Evolutionary conservation across 306 rosid species (phyloP).

Genomic region (Fragaria ananassa): DNA sequence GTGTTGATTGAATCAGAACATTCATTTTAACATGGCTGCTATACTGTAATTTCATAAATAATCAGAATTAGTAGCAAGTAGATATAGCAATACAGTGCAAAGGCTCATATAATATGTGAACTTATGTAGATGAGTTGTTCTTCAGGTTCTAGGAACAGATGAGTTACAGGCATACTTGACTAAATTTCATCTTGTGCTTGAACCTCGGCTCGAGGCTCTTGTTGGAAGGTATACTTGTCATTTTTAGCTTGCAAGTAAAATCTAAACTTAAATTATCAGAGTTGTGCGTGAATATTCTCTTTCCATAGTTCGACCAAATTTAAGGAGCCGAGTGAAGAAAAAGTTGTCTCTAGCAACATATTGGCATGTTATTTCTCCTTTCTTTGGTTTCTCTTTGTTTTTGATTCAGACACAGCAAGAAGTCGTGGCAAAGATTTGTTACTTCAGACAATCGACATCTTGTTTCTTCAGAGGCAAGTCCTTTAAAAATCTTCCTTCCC

Average conservation of each 20-base stretch:
- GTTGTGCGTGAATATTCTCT: neutral
- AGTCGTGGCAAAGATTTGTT: constrained; percentile 86
- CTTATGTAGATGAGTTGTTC: constrained; percentile 6
- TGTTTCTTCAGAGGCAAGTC: constrained; percentile 78
- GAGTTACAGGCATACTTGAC: constrained; percentile 44
- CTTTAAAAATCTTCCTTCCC: neutral
- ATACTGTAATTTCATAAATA: neutral
- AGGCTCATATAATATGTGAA: neutral
- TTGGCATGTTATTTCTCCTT: neutral
- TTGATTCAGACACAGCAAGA: constrained; percentile 77
- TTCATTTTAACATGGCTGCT: neutral
- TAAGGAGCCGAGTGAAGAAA: neutral
- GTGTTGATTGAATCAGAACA: neutral
- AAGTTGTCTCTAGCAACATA: constrained; percentile 6
- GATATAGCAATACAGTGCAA: neutral
- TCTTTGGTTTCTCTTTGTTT: constrained; percentile 11
- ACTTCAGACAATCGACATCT: constrained; percentile 82
- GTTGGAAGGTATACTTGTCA: constrained; percentile 43
- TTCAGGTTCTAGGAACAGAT: constrained; percentile 50
- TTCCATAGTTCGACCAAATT: neutral
- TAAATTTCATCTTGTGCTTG: constrained; percentile 45
- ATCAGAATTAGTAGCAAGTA: neutral
- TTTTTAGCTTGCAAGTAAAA: neutral
- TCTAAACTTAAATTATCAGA: neutral
- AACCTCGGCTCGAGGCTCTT: constrained; percentile 48